A percentile compares a stretch with the other conserved stretches of the same genome.
phyloP scores from a whole-genome alignment of 164 flowering plant species.

The Buxus sempervirens region DNA sequence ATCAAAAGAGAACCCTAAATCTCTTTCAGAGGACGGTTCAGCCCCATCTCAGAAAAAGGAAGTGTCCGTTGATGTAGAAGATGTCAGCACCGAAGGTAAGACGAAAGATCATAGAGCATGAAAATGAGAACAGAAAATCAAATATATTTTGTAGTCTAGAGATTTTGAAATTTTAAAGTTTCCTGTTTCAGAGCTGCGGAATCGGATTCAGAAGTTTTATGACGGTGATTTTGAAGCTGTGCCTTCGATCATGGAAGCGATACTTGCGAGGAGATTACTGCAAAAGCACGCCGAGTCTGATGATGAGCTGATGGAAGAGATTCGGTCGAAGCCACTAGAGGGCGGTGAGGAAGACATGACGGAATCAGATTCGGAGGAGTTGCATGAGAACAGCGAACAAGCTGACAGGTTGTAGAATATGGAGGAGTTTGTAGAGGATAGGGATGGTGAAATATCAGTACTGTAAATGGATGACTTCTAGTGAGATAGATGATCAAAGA shows the following conservation, averaged over 20 bases:
- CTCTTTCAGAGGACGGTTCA: conserved; percentile 17
- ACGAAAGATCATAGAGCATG: too few relatives aligned
- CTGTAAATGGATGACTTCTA: too few relatives aligned
- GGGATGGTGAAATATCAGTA: conserved; percentile 52
- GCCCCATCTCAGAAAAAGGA: conserved; percentile 18
- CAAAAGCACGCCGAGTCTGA: too few relatives aligned
- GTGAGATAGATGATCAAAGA: too few relatives aligned
- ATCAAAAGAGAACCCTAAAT: conserved; percentile 14
- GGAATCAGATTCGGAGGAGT: conserved; percentile 62
- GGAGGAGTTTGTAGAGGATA: conserved; percentile 44
- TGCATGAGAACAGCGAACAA: conserved; percentile 65
- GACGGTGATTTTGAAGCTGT: conserved; percentile 56
- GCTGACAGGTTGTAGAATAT: conserved; percentile 68
- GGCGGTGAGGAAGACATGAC: conserved; percentile 49
- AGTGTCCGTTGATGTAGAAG: conserved; percentile 24
- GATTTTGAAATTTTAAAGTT: neutral
- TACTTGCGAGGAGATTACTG: conserved; percentile 49
- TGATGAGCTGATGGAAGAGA: conserved; percentile 56
- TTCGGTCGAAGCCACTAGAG: conserved; percentile 35
- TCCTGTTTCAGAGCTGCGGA: conserved; percentile 44
- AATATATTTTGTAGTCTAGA: too few relatives aligned
- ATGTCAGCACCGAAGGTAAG: conserved; percentile 44
- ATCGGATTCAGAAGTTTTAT: conserved; percentile 46
- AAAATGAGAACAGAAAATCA: too few relatives aligned
- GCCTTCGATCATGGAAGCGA: conserved; percentile 51